phyloP scores from a whole-genome alignment of 371 early-diverging fungal species.

The Fennellomyces sp. region DNA sequence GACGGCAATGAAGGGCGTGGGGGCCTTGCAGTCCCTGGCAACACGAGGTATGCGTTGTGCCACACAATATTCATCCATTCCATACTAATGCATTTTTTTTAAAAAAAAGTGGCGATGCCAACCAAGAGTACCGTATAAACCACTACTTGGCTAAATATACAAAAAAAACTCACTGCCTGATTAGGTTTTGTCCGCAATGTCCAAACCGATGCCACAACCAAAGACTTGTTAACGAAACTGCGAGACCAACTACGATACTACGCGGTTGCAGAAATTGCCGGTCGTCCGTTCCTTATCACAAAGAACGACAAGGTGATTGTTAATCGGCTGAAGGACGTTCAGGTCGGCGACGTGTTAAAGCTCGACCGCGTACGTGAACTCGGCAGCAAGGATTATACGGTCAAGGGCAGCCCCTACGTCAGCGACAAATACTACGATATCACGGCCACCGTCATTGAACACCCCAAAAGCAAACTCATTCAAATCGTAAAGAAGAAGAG shows the following conservation, averaged over 20 bases:
- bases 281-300: slow-evolving; percentile 86
- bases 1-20: slow-evolving; percentile 23
- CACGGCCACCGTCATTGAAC: slow-evolving; percentile 90
- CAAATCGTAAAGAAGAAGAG: slow-evolving; percentile 86
- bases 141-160: neutral
- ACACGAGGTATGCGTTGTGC: slow-evolving; percentile 12
- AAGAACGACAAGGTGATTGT: slow-evolving; percentile 88
- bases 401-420: slow-evolving; percentile 88
- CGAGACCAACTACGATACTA: slow-evolving; percentile 69
- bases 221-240: slow-evolving; percentile 36
- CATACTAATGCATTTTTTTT: too few relatives aligned
- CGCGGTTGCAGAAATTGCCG: slow-evolving; percentile 90
- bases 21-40: slow-evolving; percentile 15
- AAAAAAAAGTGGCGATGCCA: neutral
- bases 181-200: slow-evolving; percentile 16
- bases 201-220: slow-evolving; percentile 25
- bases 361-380: slow-evolving; percentile 90
- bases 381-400: slow-evolving; percentile 82
- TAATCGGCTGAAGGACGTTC: slow-evolving; percentile 76
- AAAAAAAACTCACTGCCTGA: slow-evolving; percentile 1
- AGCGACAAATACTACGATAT: slow-evolving; percentile 71
- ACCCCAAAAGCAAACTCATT: slow-evolving; percentile 79
- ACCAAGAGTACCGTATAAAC: slow-evolving; percentile 1
- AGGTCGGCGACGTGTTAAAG: slow-evolving; percentile 86
- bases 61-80: neutral